Percentiles rank a stretch among this genome's conserved stretches.
phyloP scores from a whole-genome alignment of 495 filamentous ascomycete species.

The Aspergillus bertholletiae region DNA sequence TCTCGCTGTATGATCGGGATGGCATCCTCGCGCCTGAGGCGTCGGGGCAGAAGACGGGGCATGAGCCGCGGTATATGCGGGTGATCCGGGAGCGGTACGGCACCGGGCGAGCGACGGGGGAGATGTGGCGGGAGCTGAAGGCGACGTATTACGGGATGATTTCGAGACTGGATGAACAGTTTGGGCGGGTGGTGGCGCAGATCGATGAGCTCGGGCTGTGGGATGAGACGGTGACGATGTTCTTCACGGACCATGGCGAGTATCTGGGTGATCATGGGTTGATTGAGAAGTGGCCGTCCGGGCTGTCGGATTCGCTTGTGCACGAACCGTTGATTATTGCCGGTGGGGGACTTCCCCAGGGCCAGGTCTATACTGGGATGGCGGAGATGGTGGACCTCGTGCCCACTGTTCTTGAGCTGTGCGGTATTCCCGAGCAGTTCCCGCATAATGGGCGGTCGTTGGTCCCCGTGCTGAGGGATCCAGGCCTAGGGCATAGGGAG shows the following conservation, averaged over 20 bases:
- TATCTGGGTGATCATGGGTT: conserved; percentile 25
- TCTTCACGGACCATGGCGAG: conserved; percentile 26
- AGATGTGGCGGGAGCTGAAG: conserved; percentile 20
- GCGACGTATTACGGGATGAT: conserved; percentile 30
- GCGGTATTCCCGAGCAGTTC: conserved; percentile 18
- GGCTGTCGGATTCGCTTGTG: conserved; percentile 23
- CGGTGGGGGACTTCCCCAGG: conserved; percentile 22
- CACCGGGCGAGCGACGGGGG: conserved; percentile 18
- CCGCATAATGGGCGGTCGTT: conserved; percentile 22
- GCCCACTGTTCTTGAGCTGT: conserved; percentile 25
- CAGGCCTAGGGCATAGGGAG: conserved; percentile 12
- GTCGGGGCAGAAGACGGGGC: conserved; percentile 15
- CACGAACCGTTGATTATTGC: conserved; percentile 26
- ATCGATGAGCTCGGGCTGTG: conserved; percentile 14
- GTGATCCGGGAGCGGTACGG: conserved; percentile 20
- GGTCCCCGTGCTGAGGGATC: conserved; percentile 17
- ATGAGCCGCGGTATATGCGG: conserved; percentile 23
- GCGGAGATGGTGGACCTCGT: conserved; percentile 29
- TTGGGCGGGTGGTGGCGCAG: conserved; percentile 14
- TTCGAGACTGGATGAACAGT: conserved; percentile 22
- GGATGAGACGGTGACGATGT: conserved; percentile 22
- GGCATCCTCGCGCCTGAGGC: conserved; percentile 11
- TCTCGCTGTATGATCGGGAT: conserved; percentile 20
- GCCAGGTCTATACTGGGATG: conserved; percentile 19
- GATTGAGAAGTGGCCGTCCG: conserved; percentile 29